phyloP scores from a whole-genome alignment of 345 rosid species.

The Bruguiera parviflora region DNA sequence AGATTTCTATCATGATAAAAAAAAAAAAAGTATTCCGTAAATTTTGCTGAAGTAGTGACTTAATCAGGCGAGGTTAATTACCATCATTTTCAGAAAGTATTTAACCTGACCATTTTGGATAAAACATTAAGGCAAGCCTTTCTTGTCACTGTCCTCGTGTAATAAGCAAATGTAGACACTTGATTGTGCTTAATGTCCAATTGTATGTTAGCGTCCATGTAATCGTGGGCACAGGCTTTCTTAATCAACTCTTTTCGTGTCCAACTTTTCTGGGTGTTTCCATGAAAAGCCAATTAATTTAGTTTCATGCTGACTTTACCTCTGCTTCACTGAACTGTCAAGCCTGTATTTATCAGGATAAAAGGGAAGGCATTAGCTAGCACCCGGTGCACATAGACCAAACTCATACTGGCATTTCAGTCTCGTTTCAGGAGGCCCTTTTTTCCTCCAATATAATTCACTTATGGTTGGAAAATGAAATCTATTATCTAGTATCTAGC shows the following conservation, averaged over 20 bases:
- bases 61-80: neutral
- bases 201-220: conserved; percentile 24
- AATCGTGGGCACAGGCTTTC: conserved; percentile 20
- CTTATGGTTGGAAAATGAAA: too few species aligned
- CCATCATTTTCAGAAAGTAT: neutral
- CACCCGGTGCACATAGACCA: too few species aligned
- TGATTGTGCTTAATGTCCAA: conserved; percentile 26
- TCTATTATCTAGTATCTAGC: too few species aligned
- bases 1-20: too few species aligned
- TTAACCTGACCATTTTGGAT: neutral
- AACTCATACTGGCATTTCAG: too few species aligned
- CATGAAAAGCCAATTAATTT: conserved; percentile 23
- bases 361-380: neutral
- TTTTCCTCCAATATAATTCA: too few species aligned
- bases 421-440: too few species aligned
- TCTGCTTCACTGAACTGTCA: conserved; percentile 4
- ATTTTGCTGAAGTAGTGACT: neutral
- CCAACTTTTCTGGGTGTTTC: conserved; percentile 11
- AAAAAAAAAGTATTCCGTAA: too few species aligned
- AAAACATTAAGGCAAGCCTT: neutral
- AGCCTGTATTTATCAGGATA: conserved; percentile 8
- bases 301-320: conserved; percentile 14
- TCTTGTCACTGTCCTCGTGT: conserved; percentile 36
- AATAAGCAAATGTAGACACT: conserved; percentile 21
- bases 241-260: conserved; percentile 38